Percentiles rank a stretch among this genome's conserved stretches.
Conservation (phyloP, 1,284 basidiomycete species). For the Leucoagaricus sp. region DNA sequence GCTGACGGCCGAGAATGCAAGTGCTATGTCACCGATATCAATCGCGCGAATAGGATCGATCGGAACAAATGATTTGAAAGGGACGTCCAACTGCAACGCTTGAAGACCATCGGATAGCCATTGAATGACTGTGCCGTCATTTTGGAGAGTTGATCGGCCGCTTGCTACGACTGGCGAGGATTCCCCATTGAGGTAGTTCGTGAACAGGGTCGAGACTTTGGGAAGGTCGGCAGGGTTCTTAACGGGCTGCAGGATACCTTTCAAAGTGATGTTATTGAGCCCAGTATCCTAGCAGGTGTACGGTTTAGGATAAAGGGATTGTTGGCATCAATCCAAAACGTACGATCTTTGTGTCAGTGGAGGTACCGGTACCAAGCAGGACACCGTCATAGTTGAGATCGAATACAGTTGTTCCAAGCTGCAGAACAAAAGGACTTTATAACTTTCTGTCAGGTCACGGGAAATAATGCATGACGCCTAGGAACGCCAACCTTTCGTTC, state of each 20-base stretch:
- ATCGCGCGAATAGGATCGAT: slow-evolving; percentile 75
- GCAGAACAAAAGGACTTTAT: slow-evolving; percentile 64
- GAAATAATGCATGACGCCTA: background rate
- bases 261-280: slow-evolving; percentile 61
- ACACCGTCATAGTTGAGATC: slow-evolving; percentile 62
- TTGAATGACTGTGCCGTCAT: slow-evolving; percentile 55
- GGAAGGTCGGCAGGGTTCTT: slow-evolving; percentile 49
- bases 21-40: slow-evolving; percentile 61
- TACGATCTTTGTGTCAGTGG: slow-evolving; percentile 53
- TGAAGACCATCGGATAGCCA: slow-evolving; percentile 72
- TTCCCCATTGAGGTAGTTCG: slow-evolving; percentile 73
- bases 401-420: slow-evolving; percentile 72
- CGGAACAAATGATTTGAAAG: slow-evolving; percentile 54
- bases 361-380: slow-evolving; percentile 60
- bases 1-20: slow-evolving; percentile 55
- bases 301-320: background rate
- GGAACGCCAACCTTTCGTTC: slow-evolving; percentile 56
- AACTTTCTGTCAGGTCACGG: background rate
- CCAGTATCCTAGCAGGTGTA: slow-evolving; percentile 46
- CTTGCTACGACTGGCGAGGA: slow-evolving; percentile 59
- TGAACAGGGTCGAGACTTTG: slow-evolving; percentile 66
- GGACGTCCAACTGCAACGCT: slow-evolving; percentile 57
- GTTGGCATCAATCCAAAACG: slow-evolving; percentile 20
- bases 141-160: slow-evolving; percentile 59
- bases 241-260: slow-evolving; percentile 62